Evolutionary conservation across 208 protist species (phyloP).

Genomic region (Wallacemonas sp.): DNA sequence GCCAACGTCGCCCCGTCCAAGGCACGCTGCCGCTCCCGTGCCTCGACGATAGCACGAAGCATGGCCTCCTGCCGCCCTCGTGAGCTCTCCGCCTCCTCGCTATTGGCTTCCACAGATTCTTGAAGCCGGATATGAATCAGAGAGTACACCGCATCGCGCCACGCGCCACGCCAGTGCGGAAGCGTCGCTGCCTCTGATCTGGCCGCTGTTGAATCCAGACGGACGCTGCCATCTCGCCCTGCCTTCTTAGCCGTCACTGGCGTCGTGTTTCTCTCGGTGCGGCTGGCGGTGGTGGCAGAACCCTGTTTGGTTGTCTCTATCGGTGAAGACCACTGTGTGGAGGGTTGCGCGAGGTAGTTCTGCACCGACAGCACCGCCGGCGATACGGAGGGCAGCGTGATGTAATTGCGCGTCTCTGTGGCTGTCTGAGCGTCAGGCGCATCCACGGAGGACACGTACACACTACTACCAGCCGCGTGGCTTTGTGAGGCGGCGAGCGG

Average conservation of each 20-base stretch:
- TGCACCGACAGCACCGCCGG: slow-evolving; percentile 7
- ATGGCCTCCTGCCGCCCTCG: slow-evolving; percentile 1
- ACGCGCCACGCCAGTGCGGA: slow-evolving; percentile 21
- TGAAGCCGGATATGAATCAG: slow-evolving; percentile 34
- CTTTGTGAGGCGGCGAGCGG: not conserved
- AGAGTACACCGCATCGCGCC: slow-evolving; percentile 41
- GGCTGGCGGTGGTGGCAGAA: not conserved
- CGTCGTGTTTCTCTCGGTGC: no score
- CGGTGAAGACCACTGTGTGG: not conserved
- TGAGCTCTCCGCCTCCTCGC: not conserved
- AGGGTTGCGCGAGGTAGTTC: not conserved
- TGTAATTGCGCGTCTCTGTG: not conserved
- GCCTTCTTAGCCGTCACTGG: not conserved
- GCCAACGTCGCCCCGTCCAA: not conserved
- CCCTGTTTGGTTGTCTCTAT: not conserved
- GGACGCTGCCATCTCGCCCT: not conserved
- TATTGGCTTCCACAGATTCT: slow-evolving; percentile 6
- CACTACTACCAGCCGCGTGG: not conserved
- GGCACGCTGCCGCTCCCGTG: slow-evolving; percentile 7
- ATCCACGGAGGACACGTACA: not conserved
- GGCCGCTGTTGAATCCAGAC: no score
- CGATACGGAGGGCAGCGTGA: slow-evolving; percentile 1
- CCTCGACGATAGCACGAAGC: not conserved
- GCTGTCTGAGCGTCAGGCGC: not conserved
- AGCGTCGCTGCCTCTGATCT: not conserved